Percentiles rank a stretch among this genome's conserved stretches.
These are phyloP conservation scores for Apostasia ramifera DNA, from an alignment of 106 monocot genomes.

Conservation along the genomic window DNA sequence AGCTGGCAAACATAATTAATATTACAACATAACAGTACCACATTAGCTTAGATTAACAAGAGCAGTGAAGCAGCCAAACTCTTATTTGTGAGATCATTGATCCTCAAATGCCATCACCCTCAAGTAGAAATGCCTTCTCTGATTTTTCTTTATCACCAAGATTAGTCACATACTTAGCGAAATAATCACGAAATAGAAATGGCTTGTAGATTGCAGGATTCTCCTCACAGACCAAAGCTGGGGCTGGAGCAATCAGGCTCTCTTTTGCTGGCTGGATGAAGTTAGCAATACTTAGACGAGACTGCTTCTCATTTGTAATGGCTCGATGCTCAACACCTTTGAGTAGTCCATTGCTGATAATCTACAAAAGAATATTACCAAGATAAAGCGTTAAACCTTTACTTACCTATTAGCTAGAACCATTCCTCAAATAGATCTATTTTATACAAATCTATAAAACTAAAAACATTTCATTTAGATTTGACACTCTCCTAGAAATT, in stretches of 20 bases:
- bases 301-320: slow-evolving; percentile 5
- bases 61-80: no score
- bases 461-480: no score
- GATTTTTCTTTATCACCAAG: slow-evolving; percentile 4
- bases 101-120: no score
- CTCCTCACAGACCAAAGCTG: background rate
- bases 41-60: no score
- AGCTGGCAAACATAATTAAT: no score
- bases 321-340: slow-evolving; percentile 17
- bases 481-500: no score
- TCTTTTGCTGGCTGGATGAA: slow-evolving; percentile 9
- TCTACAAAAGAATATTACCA: background rate
- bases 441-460: no score
- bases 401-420: background rate
- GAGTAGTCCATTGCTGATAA: slow-evolving; percentile 14
- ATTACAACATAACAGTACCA: no score
- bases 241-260: slow-evolving; percentile 5
- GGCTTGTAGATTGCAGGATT: slow-evolving; percentile 21
- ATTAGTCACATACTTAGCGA: background rate
- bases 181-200: slow-evolving; percentile 18
- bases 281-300: slow-evolving; percentile 2
- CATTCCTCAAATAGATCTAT: background rate
- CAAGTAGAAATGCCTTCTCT: no score
- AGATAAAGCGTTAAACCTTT: background rate
- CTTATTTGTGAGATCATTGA: no score